Percentiles rank a stretch among this genome's conserved stretches.
phyloP scores from a whole-genome alignment of 2,329 filamentous ascomycete genomes.

The Penicillium paneum region DNA sequence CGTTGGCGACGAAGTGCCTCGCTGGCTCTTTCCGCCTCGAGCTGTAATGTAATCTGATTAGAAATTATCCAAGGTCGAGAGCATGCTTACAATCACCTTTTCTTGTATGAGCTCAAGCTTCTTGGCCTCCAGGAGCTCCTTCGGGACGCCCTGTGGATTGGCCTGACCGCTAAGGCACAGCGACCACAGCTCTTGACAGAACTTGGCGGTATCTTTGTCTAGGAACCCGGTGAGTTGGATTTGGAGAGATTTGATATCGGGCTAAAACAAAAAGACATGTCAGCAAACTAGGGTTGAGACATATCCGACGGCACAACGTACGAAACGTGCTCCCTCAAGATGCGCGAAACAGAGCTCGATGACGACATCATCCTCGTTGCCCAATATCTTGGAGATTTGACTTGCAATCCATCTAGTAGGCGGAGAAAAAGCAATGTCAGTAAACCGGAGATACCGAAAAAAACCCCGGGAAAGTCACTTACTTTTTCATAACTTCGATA shows the following conservation, averaged over 20 bases:
- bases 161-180: conserved; percentile 85
- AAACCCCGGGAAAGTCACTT: conserved; percentile 32
- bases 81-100: conserved; percentile 58
- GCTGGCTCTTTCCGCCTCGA: conserved; percentile 76
- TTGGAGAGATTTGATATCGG: conserved; percentile 91
- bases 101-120: conserved; percentile 92
- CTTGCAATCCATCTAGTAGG: conserved; percentile 80
- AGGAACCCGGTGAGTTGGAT: conserved; percentile 94
- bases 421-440: conserved; percentile 9
- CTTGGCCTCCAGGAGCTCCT: conserved; percentile 92
- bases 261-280: conserved; percentile 52
- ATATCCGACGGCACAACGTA: conserved; percentile 47
- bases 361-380: conserved; percentile 93
- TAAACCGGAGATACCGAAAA: conserved; percentile 2
- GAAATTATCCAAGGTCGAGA: not conserved
- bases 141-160: conserved; percentile 85
- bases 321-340: conserved; percentile 70
- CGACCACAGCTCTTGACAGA: conserved; percentile 93
- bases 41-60: conserved; percentile 47
- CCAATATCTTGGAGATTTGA: conserved; percentile 80
- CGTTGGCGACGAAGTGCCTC: conserved; percentile 70
- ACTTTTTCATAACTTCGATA: conserved; percentile 97
- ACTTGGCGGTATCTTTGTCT: conserved; percentile 81
- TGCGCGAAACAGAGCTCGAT: conserved; percentile 75
- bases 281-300: conserved; percentile 17